These are phyloP conservation scores for Penicillium arizonense DNA, from an alignment of 495 filamentous ascomycete genomes.

Conservation along the genomic window DNA sequence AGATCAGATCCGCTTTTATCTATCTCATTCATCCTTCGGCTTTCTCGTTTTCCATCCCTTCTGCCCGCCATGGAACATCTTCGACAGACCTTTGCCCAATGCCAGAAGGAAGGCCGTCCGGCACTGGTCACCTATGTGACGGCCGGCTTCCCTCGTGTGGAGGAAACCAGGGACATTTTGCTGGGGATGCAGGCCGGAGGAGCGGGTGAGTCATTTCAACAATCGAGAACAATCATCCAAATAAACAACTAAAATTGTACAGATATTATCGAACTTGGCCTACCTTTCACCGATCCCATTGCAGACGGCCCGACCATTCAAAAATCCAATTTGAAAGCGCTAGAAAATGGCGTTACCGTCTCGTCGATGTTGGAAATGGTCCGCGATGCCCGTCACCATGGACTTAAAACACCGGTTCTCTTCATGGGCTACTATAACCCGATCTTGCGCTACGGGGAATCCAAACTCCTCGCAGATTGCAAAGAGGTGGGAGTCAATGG, in stretches of 20 bases:
- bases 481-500: slow-evolving; percentile 87
- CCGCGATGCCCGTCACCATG: slow-evolving; percentile 65
- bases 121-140: slow-evolving; percentile 89
- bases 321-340: slow-evolving; percentile 78
- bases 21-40: too few relatives aligned
- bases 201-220: slow-evolving; percentile 54
- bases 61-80: slow-evolving; percentile 58
- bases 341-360: slow-evolving; percentile 83
- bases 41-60: neutral
- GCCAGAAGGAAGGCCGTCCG: slow-evolving; percentile 54
- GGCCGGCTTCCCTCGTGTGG: slow-evolving; percentile 73
- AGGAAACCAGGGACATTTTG: slow-evolving; percentile 71
- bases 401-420: slow-evolving; percentile 75
- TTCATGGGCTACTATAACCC: slow-evolving; percentile 99
- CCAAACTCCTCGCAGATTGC: slow-evolving; percentile 77
- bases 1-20: too few relatives aligned
- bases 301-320: slow-evolving; percentile 91
- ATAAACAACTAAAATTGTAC: neutral
- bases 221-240: neutral
- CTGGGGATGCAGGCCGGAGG: slow-evolving; percentile 85
- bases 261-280: slow-evolving; percentile 55
- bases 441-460: slow-evolving; percentile 81
- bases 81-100: slow-evolving; percentile 71
- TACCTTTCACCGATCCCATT: slow-evolving; percentile 96
- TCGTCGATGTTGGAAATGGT: slow-evolving; percentile 73